Base-by-base conservation (phyloP, 768 basidiomycete genomes). In the Porphyrellus cyaneotinctus region DNA sequence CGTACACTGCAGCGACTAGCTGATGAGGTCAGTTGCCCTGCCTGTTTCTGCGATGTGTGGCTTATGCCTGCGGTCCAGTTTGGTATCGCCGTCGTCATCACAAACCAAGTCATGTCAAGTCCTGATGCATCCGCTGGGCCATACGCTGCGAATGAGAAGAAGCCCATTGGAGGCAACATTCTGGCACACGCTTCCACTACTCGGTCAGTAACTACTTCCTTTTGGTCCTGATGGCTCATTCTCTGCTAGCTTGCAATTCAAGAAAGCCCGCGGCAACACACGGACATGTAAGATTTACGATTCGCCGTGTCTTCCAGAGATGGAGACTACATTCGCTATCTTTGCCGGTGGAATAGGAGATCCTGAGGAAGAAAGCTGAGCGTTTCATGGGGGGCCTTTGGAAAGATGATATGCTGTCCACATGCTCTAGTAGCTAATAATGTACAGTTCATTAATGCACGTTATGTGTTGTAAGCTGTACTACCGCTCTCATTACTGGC, bases 21-120 rank as follows among this genome's bases (percentile, higher is more conserved):
- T 9, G 97, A 99, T 63, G 97, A 99, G 82, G 95, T 95, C 63
- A 46, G 79, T 65, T 47, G 20, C 12, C 38, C 48, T 11, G 3
- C 52, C 18, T 39, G 31, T 38, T 43, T 66, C 33, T 22, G 32
- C 17, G 24, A 45, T 24, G 23, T 13, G n/a, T 45, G 28, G 20
- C 43, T 50, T 15, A 55, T 47, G 36, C 59, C 51, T 58, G 48
- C 37, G 47, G 44, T 36, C 23, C 56, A 98, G 95, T 99, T 91
- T 64, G 97, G 97, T 26, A 91, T 98, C 44, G 97, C 97, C 4
- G 95, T 98, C 22, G 94, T 99, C 12, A 86, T 97, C 37, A 91
- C 91, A 5, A 99, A 99, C 68, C 97, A 99, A 70, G 97, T 99
- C 60, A 97, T 99, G 82, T 97, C 97, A n/a, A 95, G 85, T 52